Base-by-base conservation (phyloP, 1,139 yeast genomes). In the Lodderomyces beijingensis region DNA sequence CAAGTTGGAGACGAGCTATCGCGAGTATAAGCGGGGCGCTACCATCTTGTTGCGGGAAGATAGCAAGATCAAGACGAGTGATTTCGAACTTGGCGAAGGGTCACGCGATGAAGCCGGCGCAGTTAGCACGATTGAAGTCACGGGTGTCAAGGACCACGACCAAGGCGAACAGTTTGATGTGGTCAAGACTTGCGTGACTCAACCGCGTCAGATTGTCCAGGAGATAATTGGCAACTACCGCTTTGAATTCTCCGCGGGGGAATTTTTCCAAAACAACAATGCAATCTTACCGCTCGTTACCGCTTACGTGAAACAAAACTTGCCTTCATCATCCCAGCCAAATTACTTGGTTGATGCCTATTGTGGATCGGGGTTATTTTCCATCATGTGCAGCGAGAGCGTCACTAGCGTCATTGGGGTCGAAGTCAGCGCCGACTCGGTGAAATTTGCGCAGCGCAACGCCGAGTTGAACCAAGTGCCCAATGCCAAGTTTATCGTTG, bases 321-420 rank as follows among this genome's bases (percentile, higher is more conserved):
- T 87, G 33, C 61, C 10, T 10, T 19, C 61, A 28, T 67, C 78
- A 26, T 63, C 74, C 3, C 74, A 75, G 10, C 69, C 60, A 7
- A 62, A 59, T 41, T 88, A 80, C 54, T 65, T 91, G 35, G 96
- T 91, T 17, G 98, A 91, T 57, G 96, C 98, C 1, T 91, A 91
- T 61, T 91, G 98, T 67, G 98, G 98, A 3, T 86, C 96, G 3
- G 98, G 98, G 0, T 64, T 91, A 32, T 91, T 91, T 56, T 84
- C 95, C 38, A 81, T 91, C 35, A 79, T 96, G 5, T 83, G 95
- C 49, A 80, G 94, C 16, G 61, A 73, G 15, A 80, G 84, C 27
- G 95, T 88, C 10, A 80, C 83, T 28, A 73, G 74, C 44, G 95
- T 88, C 2, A 76, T 87, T 43, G 98, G 98, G 20, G 98, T 91